Base-by-base conservation (phyloP, 257 asterid genomes). In the Solanum bulbocastanum region DNA sequence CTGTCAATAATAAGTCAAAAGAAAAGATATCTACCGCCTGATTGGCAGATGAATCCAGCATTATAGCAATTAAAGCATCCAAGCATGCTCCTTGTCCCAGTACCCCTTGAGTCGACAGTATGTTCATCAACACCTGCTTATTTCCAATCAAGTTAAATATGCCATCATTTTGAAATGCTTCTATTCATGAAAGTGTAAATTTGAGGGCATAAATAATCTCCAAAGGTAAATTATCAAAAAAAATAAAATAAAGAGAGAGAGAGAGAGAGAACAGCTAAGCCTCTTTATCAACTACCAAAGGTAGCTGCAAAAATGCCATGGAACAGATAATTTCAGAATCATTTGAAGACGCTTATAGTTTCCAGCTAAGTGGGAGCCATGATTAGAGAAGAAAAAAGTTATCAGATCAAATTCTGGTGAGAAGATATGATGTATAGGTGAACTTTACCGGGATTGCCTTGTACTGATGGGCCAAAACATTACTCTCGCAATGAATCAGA, bases 1-100 rank as follows among this genome's bases (percentile, higher is more conserved):
- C 10, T 81, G 42, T 81, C 85, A 81, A 27, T 44, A 46, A 30
- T 16, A 79, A 79, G 42, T 46, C 30, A 49, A 52, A 52, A 90
- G 83, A 62, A 37, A 72, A 40, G 84, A 87, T 73, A 79, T 92
- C 39, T 91, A 96, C 98, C 96, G 92, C 93, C 91, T 96, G 98
- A 91, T 95, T 96, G 91, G 97, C 94, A 83, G 99, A 96, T 36
- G 98, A 96, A 92, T 96, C 98, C 90, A 96, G 92, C 98, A 97
- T 93, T 33, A 95, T 93, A 60, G 98, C 94, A 86, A 97, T 95
- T 81, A 97, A 89, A 73, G 96, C 98, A 89, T 96, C 98, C 23
- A 96, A 92, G 91, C 98, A 96, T 37, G 99, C 98, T 81, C 99
- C 98, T 92, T 95, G 98, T 92, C 93, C 98, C 60, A 96, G 94